phyloP scores from a whole-genome alignment of 768 basidiomycete species.

The Tricholoma flavovirens region DNA sequence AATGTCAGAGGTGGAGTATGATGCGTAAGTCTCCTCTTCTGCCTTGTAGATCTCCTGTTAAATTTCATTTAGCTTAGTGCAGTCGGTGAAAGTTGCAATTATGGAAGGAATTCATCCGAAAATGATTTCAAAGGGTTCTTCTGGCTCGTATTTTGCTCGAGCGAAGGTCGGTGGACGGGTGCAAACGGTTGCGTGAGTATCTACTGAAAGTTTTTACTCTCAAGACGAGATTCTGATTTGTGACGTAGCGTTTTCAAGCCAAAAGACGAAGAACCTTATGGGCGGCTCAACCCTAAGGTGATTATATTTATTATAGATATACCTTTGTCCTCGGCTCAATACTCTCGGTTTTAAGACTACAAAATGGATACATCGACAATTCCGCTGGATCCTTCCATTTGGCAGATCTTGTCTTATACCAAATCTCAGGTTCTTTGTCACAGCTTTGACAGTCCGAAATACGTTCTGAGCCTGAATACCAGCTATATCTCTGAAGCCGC shows the following conservation, averaged over 20 bases:
- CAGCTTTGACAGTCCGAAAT: neutral
- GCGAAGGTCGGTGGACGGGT: conserved; percentile 70
- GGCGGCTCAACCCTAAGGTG: conserved; percentile 81
- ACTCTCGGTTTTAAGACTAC: conserved; percentile 48
- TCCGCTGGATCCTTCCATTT: conserved; percentile 87
- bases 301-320: neutral
- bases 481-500: conserved; percentile 90
- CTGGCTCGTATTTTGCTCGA: conserved; percentile 89
- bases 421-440: conserved; percentile 60
- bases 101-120: conserved; percentile 79
- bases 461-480: neutral
- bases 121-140: conserved; percentile 86
- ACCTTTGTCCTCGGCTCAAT: neutral
- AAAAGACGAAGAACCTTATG: conserved; percentile 88
- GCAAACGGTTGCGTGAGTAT: conserved; percentile 75
- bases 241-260: conserved; percentile 78
- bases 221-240: neutral
- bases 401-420: conserved; percentile 87
- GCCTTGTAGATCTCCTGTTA: neutral
- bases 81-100: conserved; percentile 66
- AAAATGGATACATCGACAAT: conserved; percentile 86
- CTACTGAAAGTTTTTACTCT: neutral
- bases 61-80: conserved; percentile 44
- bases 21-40: conserved; percentile 42
- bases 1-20: conserved; percentile 70